Evolutionary conservation across 805 yeast species (phyloP), one percentile per base, ranked within the genome.

Genomic region (Kuraishia borneana): DNA sequence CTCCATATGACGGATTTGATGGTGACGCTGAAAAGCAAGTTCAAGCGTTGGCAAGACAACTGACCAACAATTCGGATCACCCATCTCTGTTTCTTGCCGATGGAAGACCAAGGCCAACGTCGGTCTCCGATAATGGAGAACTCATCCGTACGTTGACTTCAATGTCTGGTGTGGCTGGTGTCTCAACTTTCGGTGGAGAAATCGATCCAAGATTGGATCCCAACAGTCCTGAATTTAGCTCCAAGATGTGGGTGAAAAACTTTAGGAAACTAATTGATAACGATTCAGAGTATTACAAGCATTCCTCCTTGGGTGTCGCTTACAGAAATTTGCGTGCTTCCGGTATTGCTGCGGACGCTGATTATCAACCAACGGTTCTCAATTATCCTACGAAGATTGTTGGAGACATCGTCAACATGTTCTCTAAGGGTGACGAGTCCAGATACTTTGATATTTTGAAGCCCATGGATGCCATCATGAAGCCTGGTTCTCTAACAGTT

Each of bases 231-330:
- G 47, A 65, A 5, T 78, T 78, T 48, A 66, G 68, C 42, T 64
- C 81, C 34, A 70, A 67, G 45, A 70, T 66, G 36, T 78, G 87
- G 87, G 75, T 78, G 36, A 73, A 73, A 47, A 78, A 78, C 44
- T 51, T 76, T 57, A 61, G 76, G 39, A 71, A 70, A 39, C 47
- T 78, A 38, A 52, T 57, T 42, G 63, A 62, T 23, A 47, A 65
- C 2, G 81, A 79, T 44, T 71, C 73, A 0, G 83, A 76, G 18
- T 73, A 72, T 54, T 78, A 71, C 49, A 74, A 70, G 47, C 81
- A 78, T 16, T 61, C 75, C 21, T 59, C 69, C 13, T 55, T 79
- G 42, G 81, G 83, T 17, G 53, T 79, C 39, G 71, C 73, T 6
- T 76, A 73, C 62, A 63, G 65, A 38, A 54, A 75, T 45, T 56